A percentile compares a stretch with the other conserved stretches of the same genome.
These are phyloP conservation scores for Fusarium avenaceum DNA, from an alignment of 2,329 filamentous ascomycete genomes.

Conservation along the genomic window DNA sequence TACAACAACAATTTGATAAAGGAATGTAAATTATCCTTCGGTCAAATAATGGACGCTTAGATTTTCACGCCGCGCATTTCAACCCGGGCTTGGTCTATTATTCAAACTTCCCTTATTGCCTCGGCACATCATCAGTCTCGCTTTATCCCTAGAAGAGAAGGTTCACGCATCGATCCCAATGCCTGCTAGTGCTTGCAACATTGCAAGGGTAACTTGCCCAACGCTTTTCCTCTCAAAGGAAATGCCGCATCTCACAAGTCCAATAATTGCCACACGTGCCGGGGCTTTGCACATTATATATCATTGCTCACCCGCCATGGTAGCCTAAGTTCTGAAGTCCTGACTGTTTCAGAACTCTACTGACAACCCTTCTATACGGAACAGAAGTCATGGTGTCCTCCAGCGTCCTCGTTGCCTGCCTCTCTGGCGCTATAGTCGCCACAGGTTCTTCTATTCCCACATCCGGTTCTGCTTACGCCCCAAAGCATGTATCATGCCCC, in stretches of 20 bases:
- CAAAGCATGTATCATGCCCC: conserved; percentile 8
- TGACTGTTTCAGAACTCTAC: neutral
- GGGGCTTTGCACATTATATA: neutral
- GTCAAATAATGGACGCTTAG: too few species aligned
- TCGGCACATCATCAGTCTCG: neutral
- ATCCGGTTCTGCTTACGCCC: conserved; percentile 2
- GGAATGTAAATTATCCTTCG: too few species aligned
- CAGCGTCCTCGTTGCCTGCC: neutral
- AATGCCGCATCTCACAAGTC: neutral
- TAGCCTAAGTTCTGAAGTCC: neutral
- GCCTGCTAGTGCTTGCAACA: neutral
- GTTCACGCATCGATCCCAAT: neutral
- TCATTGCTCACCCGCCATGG: neutral
- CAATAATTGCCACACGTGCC: neutral
- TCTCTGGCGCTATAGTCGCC: neutral
- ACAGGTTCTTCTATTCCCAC: neutral
- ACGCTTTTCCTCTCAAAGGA: neutral
- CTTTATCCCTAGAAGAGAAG: conserved; percentile 3
- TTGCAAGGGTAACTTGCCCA: neutral
- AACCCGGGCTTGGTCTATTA: too few species aligned
- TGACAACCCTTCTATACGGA: neutral
- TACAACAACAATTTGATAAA: too few species aligned
- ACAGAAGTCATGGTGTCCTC: conserved; percentile 3
- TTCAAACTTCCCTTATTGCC: neutral
- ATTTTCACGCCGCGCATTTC: too few species aligned